These are phyloP conservation scores for Vararia minispora DNA, from an alignment of 768 basidiomycete genomes.

Conservation along the genomic window DNA sequence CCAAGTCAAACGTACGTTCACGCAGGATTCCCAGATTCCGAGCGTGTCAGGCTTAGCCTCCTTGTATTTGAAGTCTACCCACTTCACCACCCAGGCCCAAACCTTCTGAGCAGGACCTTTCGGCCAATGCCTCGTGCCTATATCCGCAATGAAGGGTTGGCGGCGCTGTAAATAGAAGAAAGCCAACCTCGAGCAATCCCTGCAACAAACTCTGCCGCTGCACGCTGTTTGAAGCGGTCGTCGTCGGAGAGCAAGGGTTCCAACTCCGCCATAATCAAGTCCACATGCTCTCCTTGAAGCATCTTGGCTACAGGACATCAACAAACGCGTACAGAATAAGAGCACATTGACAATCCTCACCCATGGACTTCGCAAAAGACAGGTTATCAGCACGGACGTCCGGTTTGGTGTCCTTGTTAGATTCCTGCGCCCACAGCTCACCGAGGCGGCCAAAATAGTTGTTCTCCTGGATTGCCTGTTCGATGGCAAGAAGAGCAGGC, in stretches of 20 bases:
- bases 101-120: constrained; percentile 37
- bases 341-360: constrained; percentile 21
- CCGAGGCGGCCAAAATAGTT: constrained; percentile 54
- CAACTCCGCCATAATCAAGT: constrained; percentile 39
- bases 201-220: constrained; percentile 60
- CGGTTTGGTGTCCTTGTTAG: constrained; percentile 39
- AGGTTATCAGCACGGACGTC: constrained; percentile 49
- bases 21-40: constrained; percentile 58
- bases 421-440: constrained; percentile 73
- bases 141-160: constrained; percentile 5
- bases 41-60: constrained; percentile 84
- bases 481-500: constrained; percentile 40
- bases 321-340: constrained; percentile 5
- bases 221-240: constrained; percentile 81
- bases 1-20: constrained; percentile 36
- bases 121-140: constrained; percentile 83
- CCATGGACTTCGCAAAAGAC: constrained; percentile 36
- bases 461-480: constrained; percentile 29
- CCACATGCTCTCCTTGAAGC: constrained; percentile 41
- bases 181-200: constrained; percentile 63
- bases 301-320: constrained; percentile 51
- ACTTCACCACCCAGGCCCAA: constrained; percentile 62
- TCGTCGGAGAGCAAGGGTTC: constrained; percentile 52
- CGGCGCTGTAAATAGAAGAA: background rate
- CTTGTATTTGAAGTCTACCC: constrained; percentile 50